Base-by-base conservation (phyloP, 345 rosid genomes). In the Populus davidiana region DNA sequence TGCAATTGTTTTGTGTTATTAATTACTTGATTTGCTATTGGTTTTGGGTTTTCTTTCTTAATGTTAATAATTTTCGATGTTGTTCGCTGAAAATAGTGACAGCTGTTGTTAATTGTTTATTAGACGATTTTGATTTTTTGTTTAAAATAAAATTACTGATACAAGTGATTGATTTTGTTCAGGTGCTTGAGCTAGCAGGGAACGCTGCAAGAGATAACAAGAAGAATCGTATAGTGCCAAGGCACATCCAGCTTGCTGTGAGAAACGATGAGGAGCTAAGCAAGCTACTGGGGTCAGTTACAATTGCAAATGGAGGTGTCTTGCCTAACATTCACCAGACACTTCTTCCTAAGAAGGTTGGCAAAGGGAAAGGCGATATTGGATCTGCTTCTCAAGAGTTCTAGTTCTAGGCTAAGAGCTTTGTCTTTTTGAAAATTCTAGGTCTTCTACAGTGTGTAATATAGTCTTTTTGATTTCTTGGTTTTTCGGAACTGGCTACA, bases 131-230 rank as follows among this genome's bases (percentile, higher is more conserved):
- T 41, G 47, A 41, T 2, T 41, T 41, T 11, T 11, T 41, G 14
- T 41, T 9, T 41, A 41, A 41, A 6, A 20, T 72, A 44, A 2
- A 20, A 35, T 50, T n/a, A 8, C 25, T 23, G 13, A 23, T 20
- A 25, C 9, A 68, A 39, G 5, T 0, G 69, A n/a, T 35, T 54
- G 29, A 21, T 3, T 20, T 23, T 27, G n/a, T 3, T 52, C 43
- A 90, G 93, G 94, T 92, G 65, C 73, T 92, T 83, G 93, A 92
- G 81, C 84, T 92, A 12, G 93, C 91, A n/a, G 93, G 97, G 1
- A 91, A 91, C 33, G 96, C 96, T 1, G 96, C 94, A 1, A 88
- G 97, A 49, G 94, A 90, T 36, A 92, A 92, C 82, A 92, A 92
- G 87, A 92, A 90, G 90, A 89, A 86, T 21, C 80, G 92, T 2